Evolutionary conservation across 2,329 filamentous ascomycete species (phyloP), one percentile per base, ranked within the genome.

Genomic region (Fusarium napiforme): DNA sequence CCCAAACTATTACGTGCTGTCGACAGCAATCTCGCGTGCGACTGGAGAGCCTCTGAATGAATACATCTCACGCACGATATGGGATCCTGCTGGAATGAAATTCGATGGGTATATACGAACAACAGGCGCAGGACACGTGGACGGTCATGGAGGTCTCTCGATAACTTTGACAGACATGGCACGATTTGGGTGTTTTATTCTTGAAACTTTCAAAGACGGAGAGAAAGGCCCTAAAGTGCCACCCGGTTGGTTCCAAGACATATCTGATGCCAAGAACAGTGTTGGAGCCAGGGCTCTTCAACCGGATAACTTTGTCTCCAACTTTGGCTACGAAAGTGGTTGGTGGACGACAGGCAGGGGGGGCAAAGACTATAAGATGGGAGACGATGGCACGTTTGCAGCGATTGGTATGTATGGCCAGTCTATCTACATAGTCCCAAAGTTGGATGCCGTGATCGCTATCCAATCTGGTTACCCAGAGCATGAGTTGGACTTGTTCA

Each of bases 11-110:
- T 73, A 74, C 2, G 72, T 74, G 1, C 7, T 74, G 0, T 72
- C 72, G 15, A 66, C 56, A 1, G 72, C 57, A 16, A 75, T 74
- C 7, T 72, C 71, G 2, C 67, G 71, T 8, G 71, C 71, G 16
- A 72, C 67, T 0, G 42, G 60, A 16, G 50, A 64, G 4, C 71
- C 63, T 8, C 30, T 73, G 19, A 60, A 74, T 3, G 71, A 73
- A 9, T 74, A 64, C 8, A 58, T 73, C 14, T 73, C 71, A 0
- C 72, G 58, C 2, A 67, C 55, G 2, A 73, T 73, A 42, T 73
- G 71, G 71, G 71, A 74, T 14, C 71, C 71, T 15, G 71, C 71
- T 7, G 71, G 71, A 9, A 73, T 73, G 71, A 63, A 73, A 16
- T 73, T 72, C 14, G 71, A 73, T 9, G 71, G 63, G 0, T 74